Evolutionary conservation across 2,329 filamentous ascomycete species (phyloP).

Genomic region (Teratosphaeria destructans): DNA sequence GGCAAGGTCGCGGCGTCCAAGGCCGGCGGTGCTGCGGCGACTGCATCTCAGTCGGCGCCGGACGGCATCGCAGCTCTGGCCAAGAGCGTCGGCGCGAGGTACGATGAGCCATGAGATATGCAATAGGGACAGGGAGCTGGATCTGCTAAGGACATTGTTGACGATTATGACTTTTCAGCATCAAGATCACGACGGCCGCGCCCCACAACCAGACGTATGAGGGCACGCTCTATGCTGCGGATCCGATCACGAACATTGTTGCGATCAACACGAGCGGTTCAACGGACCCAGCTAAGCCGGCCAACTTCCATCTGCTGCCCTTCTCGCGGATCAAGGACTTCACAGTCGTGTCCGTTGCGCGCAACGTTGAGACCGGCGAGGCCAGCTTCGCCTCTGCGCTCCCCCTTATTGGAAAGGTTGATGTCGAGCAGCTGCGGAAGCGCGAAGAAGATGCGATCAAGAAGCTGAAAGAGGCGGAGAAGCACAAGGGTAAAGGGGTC

Average conservation of each 20-base stretch:
- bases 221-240: conserved; percentile 53
- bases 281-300: conserved; percentile 32
- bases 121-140: neutral
- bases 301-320: conserved; percentile 52
- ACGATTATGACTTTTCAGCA: conserved; percentile 28
- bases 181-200: conserved; percentile 47
- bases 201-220: conserved; percentile 44
- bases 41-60: conserved; percentile 30
- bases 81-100: conserved; percentile 53
- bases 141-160: neutral
- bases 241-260: conserved; percentile 50
- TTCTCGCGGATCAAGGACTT: conserved; percentile 49
- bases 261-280: conserved; percentile 47
- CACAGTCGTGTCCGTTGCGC: conserved; percentile 40
- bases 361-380: conserved; percentile 25
- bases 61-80: conserved; percentile 43
- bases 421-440: conserved; percentile 43
- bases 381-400: conserved; percentile 35
- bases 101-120: conserved; percentile 20
- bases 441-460: conserved; percentile 47
- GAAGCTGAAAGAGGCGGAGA: conserved; percentile 47
- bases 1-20: conserved; percentile 46
- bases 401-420: conserved; percentile 41
- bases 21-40: conserved; percentile 12
- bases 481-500: conserved; percentile 50